A percentile compares a stretch with the other conserved stretches of the same genome.
Conservation (phyloP, 2,329 filamentous ascomycete species). For the Diaporthe sp. region DNA sequence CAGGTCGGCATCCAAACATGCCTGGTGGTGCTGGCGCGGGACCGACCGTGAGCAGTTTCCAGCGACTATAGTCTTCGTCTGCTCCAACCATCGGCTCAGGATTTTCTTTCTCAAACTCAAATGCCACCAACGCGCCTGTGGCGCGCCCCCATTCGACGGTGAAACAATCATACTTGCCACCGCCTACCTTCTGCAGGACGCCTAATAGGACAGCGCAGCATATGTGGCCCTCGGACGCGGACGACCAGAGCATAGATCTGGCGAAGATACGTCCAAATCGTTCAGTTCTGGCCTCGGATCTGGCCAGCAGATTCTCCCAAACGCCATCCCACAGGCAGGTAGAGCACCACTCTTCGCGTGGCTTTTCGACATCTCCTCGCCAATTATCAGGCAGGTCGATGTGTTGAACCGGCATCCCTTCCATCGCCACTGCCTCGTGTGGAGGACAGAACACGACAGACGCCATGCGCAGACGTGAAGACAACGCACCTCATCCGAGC, state of each 20-base stretch:
- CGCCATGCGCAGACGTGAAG: background rate
- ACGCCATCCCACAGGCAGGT: background rate
- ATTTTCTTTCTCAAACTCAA: background rate
- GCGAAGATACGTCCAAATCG: background rate
- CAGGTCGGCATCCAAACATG: background rate
- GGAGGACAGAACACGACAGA: background rate
- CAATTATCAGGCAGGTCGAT: background rate
- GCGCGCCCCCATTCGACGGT: background rate
- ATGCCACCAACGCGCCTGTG: background rate
- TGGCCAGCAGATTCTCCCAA: background rate
- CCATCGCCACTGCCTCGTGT: too few species aligned
- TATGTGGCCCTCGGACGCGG: background rate
- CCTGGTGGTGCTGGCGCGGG: background rate
- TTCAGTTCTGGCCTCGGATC: background rate
- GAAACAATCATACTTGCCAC: background rate
- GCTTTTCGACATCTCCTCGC: background rate
- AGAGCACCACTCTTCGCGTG: background rate
- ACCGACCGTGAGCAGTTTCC: background rate
- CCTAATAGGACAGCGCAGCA: background rate
- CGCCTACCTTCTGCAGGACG: background rate
- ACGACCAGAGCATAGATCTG: background rate
- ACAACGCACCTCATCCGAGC: background rate
- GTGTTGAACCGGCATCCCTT: background rate
- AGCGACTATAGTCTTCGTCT: background rate
- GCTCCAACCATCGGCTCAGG: background rate